Base-by-base conservation (phyloP, 129 eudicot species). In the Apium graveolens region DNA sequence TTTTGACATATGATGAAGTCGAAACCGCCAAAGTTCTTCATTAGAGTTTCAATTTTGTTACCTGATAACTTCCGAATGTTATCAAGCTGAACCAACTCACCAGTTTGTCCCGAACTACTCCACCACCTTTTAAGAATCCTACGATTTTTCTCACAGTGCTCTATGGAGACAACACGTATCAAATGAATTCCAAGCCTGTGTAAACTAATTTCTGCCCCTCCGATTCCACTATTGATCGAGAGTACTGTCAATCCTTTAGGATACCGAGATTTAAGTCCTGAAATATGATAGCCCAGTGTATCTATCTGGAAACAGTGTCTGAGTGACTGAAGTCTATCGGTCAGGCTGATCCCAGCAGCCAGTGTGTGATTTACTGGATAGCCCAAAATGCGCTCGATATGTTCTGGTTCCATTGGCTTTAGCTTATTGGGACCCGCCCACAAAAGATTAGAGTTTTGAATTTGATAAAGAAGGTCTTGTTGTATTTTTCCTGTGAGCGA, bases 1-100 rank as follows among this genome's bases (percentile, higher is more conserved):
- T 86, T 92, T 74, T 88, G 96, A 80, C 99, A 90, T n/a, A 96
- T 68, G 7, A 96, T 86, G n/a, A 96, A 83, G 82, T 96, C 97
- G 76, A 96, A 96, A 41, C 92, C 94, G 24, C 91, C 85, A 45
- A 87, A 85, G 76, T 83, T 87, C 20, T 82, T 84, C 10, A 83
- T 80, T 73, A 96, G 75, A 76, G 62, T 84, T n/a, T 87, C 95
- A 60, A 96, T 81, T 34, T 85, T 96, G 73, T 48, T 84, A 78
- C 96, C 83, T 0, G 92, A 73, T 43, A 91, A 70, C 83, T 75
- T 87, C 42, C 85, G 90, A 46, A 95, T 84, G 63, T 83, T 79
- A 27, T 93, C 99, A 21, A 89, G 79, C 84, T 96, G 99, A 78
- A 88, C 87, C 82, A 96, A 73, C 62, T 92, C 95, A 73, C 97